Conservation (phyloP, 768 basidiomycete genomes). For the Royoungia palumana region DNA sequence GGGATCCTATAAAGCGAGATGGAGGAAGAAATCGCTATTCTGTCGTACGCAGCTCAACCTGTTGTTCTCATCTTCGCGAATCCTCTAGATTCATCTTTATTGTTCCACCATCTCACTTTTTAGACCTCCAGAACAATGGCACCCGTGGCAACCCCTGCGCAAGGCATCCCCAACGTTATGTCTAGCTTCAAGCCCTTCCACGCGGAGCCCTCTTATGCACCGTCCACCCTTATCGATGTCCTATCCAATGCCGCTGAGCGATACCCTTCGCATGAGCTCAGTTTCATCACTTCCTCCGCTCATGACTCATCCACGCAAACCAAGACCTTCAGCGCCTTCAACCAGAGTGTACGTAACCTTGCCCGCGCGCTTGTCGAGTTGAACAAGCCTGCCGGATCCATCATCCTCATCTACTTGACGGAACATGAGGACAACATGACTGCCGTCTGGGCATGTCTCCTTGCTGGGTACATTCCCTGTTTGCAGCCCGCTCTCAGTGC, state of each 20-base stretch:
- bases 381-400: conserved; percentile 25
- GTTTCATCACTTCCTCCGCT: no score
- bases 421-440: conserved; percentile 35
- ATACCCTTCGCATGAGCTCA: conserved; percentile 25
- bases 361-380: background rate
- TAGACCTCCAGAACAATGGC: conserved; percentile 3
- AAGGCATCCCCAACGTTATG: background rate
- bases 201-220: conserved; percentile 4
- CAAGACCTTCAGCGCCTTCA: conserved; percentile 23
- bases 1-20: conserved; percentile 7
- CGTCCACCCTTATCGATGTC: conserved; percentile 24
- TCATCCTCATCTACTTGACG: conserved; percentile 29
- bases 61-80: background rate
- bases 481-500: conserved; percentile 33
- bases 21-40: background rate
- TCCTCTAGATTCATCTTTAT: background rate
- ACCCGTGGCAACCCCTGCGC: conserved; percentile 4
- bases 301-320: conserved; percentile 29
- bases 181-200: conserved; percentile 6
- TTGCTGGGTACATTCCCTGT: conserved; percentile 31
- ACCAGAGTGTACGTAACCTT: background rate
- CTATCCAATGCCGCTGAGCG: conserved; percentile 19
- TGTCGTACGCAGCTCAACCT: background rate
- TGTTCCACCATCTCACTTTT: background rate
- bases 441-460: conserved; percentile 30